Evolutionary conservation across 2,329 filamentous ascomycete species (phyloP).

Genomic region (Diaporthe amygdali): DNA sequence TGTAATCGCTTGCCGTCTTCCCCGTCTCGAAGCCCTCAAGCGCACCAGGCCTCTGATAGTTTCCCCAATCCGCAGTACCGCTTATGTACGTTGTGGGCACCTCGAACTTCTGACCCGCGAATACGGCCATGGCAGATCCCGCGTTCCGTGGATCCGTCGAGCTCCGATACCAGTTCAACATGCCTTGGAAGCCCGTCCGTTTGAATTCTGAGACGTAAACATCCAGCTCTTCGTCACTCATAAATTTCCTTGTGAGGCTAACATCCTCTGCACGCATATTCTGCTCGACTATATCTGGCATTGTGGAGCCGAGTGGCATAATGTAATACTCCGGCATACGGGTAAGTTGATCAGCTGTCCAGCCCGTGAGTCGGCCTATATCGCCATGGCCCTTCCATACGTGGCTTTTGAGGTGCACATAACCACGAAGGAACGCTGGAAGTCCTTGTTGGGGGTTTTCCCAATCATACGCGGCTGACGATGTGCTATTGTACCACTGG

Average conservation of each 20-base stretch:
- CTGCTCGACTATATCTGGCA: slow-evolving; percentile 61
- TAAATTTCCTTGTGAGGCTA: slow-evolving; percentile 53
- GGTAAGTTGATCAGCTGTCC: slow-evolving; percentile 61
- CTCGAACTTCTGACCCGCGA: slow-evolving; percentile 64
- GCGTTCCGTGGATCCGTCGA: slow-evolving; percentile 52
- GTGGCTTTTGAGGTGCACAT: slow-evolving; percentile 72
- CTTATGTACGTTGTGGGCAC: slow-evolving; percentile 67
- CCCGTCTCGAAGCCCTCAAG: slow-evolving; percentile 59
- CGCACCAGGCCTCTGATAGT: slow-evolving; percentile 69
- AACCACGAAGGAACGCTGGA: slow-evolving; percentile 66
- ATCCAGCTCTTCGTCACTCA: slow-evolving; percentile 60
- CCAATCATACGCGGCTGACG: slow-evolving; percentile 54
- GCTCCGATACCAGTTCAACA: slow-evolving; percentile 71
- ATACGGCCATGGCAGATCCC: slow-evolving; percentile 58
- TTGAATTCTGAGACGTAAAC: slow-evolving; percentile 67
- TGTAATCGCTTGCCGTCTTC: slow-evolving; percentile 57
- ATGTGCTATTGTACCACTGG: slow-evolving; percentile 68
- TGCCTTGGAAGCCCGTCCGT: slow-evolving; percentile 69
- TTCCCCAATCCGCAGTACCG: slow-evolving; percentile 70
- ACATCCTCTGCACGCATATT: slow-evolving; percentile 60
- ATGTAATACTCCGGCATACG: slow-evolving; percentile 73
- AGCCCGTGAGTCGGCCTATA: slow-evolving; percentile 57
- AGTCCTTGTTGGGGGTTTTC: slow-evolving; percentile 43
- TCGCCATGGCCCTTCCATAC: slow-evolving; percentile 58
- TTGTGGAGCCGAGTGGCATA: slow-evolving; percentile 62